phyloP scores from a whole-genome alignment of 2,329 filamentous ascomycete genomes.

The Hypoxylon sp. region DNA sequence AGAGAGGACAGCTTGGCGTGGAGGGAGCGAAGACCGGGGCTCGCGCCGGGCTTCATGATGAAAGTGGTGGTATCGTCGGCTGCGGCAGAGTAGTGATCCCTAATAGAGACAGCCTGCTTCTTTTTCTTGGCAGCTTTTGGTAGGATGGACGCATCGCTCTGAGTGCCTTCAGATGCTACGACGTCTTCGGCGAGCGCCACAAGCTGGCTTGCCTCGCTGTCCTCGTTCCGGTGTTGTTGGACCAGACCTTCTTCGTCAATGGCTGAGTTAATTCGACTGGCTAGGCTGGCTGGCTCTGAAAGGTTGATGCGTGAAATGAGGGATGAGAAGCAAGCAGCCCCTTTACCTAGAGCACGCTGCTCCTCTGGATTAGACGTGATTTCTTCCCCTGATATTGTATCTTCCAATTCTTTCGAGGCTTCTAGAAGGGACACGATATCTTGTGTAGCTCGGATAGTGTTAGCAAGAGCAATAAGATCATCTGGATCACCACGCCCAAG shows the following conservation, averaged over 20 bases:
- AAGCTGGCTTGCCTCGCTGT: constrained; percentile 79
- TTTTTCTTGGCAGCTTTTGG: constrained; percentile 66
- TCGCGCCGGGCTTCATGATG: constrained; percentile 79
- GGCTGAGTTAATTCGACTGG: constrained; percentile 78
- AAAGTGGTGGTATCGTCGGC: constrained; percentile 72
- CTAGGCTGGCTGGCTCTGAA: constrained; percentile 76
- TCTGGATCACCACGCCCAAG: constrained; percentile 93
- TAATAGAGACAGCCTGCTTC: constrained; percentile 63
- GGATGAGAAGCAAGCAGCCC: constrained; percentile 45
- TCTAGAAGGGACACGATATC: constrained; percentile 71
- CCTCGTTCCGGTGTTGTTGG: constrained; percentile 82
- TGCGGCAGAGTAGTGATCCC: constrained; percentile 68
- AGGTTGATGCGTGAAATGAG: constrained; percentile 72
- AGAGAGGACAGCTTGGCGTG: constrained; percentile 78
- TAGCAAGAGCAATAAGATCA: constrained; percentile 86
- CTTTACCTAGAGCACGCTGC: constrained; percentile 62
- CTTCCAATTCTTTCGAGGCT: constrained; percentile 42
- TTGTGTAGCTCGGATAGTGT: constrained; percentile 82
- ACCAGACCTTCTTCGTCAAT: constrained; percentile 95
- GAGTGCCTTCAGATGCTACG: constrained; percentile 74
- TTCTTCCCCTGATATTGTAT: constrained; percentile 11
- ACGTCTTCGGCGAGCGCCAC: constrained; percentile 81
- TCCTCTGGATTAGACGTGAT: neutral
- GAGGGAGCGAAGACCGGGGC: constrained; percentile 73
- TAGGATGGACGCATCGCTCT: constrained; percentile 68